A percentile compares a stretch with the other conserved stretches of the same genome.
Conservation (phyloP, 495 filamentous ascomycete genomes). For the Penicillium lagena region DNA sequence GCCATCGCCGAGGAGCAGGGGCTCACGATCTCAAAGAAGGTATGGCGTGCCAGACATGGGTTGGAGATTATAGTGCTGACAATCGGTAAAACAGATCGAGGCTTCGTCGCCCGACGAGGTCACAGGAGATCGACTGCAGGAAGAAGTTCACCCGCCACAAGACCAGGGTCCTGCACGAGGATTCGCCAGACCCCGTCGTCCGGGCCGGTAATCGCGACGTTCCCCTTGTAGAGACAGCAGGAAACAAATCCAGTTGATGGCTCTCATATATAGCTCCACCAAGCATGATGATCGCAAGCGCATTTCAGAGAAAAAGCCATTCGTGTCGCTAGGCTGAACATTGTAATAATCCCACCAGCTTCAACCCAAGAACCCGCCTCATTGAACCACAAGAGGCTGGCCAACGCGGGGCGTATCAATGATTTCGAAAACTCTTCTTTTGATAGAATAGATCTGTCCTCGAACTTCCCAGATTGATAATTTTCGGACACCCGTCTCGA, state of each 20-base stretch:
- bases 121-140: constrained; percentile 59
- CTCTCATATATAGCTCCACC: constrained; percentile 3
- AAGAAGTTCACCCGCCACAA: constrained; percentile 69
- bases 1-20: constrained; percentile 63
- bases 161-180: constrained; percentile 55
- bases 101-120: constrained; percentile 72
- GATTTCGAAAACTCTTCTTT: constrained; percentile 70
- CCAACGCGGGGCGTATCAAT: constrained; percentile 32
- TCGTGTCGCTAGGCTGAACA: not conserved
- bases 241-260: too few species aligned
- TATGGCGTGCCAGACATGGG: constrained; percentile 15
- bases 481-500: constrained; percentile 96
- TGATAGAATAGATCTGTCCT: constrained; percentile 92
- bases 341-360: not conserved
- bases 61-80: constrained; percentile 3
- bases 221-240: not conserved
- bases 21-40: constrained; percentile 69
- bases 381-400: not conserved
- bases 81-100: constrained; percentile 44
- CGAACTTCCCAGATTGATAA: constrained; percentile 94
- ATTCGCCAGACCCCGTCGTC: constrained; percentile 87
- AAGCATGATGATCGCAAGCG: not conserved
- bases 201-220: constrained; percentile 47
- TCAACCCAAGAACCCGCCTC: not conserved
- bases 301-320: not conserved